phyloP scores from a whole-genome alignment of 1,284 basidiomycete genomes.

The Flammula alnicola region DNA sequence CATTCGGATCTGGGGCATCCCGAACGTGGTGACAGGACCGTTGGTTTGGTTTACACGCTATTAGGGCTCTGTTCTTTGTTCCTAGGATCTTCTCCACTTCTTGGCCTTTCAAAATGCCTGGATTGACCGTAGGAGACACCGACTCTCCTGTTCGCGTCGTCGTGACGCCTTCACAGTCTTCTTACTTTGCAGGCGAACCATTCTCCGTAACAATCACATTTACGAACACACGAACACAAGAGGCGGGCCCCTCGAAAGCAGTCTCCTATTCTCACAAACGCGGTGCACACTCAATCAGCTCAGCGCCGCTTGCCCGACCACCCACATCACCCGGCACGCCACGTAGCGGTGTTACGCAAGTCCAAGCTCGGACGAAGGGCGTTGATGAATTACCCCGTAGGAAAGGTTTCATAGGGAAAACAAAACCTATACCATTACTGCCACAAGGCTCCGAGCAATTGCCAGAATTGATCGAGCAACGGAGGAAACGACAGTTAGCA shows the following conservation, averaged over 20 bases:
- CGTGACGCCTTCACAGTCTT: slow-evolving; percentile 81
- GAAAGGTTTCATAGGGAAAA: slow-evolving; percentile 46
- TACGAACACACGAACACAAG: slow-evolving; percentile 75
- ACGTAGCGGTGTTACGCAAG: slow-evolving; percentile 41
- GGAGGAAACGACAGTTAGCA: slow-evolving; percentile 48
- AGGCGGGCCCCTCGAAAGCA: slow-evolving; percentile 39
- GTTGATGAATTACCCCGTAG: slow-evolving; percentile 32
- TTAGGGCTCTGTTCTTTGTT: neutral
- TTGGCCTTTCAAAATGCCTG: slow-evolving; percentile 20
- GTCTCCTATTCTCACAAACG: slow-evolving; percentile 58
- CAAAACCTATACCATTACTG: slow-evolving; percentile 13
- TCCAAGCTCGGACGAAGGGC: slow-evolving; percentile 26
- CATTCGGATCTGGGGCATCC: slow-evolving; percentile 8
- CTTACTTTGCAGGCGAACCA: slow-evolving; percentile 91
- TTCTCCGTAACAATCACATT: slow-evolving; percentile 88
- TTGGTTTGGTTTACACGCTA: slow-evolving; percentile 7
- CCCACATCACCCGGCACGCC: slow-evolving; percentile 78
- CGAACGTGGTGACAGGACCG: slow-evolving; percentile 10
- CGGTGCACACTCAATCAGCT: slow-evolving; percentile 75
- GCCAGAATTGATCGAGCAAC: slow-evolving; percentile 50
- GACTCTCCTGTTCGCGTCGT: slow-evolving; percentile 65
- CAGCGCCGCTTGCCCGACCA: slow-evolving; percentile 72
- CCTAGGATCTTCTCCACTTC: neutral
- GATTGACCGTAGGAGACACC: slow-evolving; percentile 22
- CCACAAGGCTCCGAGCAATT: slow-evolving; percentile 38